Evolutionary conservation across 768 basidiomycete genomes (phyloP), one percentile per base, ranked within the genome.

Genomic region (Tylopilus rubrobrunneus): DNA sequence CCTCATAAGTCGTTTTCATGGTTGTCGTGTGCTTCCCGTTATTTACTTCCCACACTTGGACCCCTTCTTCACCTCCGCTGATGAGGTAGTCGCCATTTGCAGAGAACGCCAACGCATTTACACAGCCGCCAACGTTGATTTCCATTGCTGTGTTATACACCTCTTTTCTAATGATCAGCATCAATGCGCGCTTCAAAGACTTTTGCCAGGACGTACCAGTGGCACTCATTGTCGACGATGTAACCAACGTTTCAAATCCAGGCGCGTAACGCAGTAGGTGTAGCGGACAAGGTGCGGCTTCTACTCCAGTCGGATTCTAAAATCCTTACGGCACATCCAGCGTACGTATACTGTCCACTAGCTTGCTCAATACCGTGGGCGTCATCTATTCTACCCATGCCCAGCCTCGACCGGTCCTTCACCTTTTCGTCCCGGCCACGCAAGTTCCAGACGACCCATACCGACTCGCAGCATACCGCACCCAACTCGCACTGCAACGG

Each of bases 401-500:
- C 29, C 29, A 31, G 11, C 56, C 60, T 66, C 36, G 72, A 55
- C 53, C 62, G 49, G 48, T 70, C 66, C 28, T 66, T 47, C n/a
- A 62, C 58, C 2, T 53, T 68, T 27, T 51, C 60, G 14, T 65
- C 58, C 1, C 52, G 65, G n/a, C 61, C 70, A 5, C 73, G 77
- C 56, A 81, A 78, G 62, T 76, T 78, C 62, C 76, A 79, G 61
- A 78, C 79, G 0, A 79, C 79, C 9, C 78, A 78, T 51, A 45
- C 44, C 6, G 44, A 45, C 44, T 28, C 29, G 28, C 44, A 45
- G 28, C 75, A 81, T 52, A 68, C 80, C 33, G 76, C 77, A 10
- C 72, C 74, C n/a, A 92, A 90, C 62, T 76, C 82, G 0, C 87
- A 87, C 59, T 84, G 86, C 61, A 93, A 93, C 59, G 89, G 89